These are phyloP conservation scores for Tremellales sp. DNA, from an alignment of 1,284 basidiomycete species.

Conservation along the genomic window DNA sequence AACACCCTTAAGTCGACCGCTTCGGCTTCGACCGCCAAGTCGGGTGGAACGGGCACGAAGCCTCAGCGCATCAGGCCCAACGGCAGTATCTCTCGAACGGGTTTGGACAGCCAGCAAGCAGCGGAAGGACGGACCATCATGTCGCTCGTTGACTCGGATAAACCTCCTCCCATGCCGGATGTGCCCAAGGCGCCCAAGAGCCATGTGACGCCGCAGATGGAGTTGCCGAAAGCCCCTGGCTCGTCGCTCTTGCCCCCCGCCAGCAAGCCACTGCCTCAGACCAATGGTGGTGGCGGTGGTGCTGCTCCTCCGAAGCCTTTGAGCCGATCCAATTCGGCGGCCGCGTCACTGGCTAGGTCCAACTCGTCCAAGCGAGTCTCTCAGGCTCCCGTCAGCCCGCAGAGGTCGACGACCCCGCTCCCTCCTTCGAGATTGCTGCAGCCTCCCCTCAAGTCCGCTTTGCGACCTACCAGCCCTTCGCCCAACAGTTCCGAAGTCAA, in stretches of 20 bases:
- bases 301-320: no score
- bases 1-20: conserved; percentile 19
- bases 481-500: conserved; percentile 8
- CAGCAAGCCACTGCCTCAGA: not conserved
- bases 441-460: conserved; percentile 46
- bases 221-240: conserved; percentile 40
- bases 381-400: not conserved
- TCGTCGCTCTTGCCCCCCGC: conserved; percentile 25
- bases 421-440: conserved; percentile 36
- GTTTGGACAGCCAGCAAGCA: conserved; percentile 14
- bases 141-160: conserved; percentile 31
- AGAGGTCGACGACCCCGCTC: conserved; percentile 27
- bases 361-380: conserved; percentile 15
- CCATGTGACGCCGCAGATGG: conserved; percentile 39
- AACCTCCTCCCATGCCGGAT: conserved; percentile 40
- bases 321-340: not conserved
- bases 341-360: conserved; percentile 25
- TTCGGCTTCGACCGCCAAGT: conserved; percentile 13
- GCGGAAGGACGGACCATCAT: conserved; percentile 35
- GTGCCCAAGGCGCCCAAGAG: conserved; percentile 46
- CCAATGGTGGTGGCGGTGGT: conserved; percentile 1
- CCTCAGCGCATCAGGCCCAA: conserved; percentile 27
- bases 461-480: conserved; percentile 37
- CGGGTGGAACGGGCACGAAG: conserved; percentile 16
- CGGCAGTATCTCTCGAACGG: conserved; percentile 30